phyloP scores from a whole-genome alignment of 2,329 filamentous ascomycete species.

The Penicillium sp. region DNA sequence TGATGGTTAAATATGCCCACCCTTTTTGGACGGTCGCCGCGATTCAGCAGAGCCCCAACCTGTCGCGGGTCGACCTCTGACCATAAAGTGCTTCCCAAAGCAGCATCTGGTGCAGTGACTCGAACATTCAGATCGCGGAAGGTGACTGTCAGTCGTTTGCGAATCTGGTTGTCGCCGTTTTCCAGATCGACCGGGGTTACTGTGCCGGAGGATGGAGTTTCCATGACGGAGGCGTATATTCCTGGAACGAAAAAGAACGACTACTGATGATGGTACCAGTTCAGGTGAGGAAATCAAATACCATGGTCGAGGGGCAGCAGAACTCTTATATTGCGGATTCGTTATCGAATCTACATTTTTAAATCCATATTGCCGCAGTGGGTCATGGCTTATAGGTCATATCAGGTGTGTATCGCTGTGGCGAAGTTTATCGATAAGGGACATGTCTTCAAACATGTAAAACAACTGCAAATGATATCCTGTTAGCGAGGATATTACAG shows the following conservation, averaged over 20 bases:
- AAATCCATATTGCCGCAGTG: constrained; percentile 24
- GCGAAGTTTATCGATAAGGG: not conserved
- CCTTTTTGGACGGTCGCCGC: constrained; percentile 27
- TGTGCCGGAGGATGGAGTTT: constrained; percentile 32
- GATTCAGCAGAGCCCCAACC: constrained; percentile 22
- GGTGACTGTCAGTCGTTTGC: constrained; percentile 38
- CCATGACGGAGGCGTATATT: constrained; percentile 17
- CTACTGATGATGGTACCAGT: not conserved
- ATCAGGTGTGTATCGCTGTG: not conserved
- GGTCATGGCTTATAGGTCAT: not conserved
- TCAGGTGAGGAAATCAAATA: not conserved
- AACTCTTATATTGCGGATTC: constrained; percentile 15
- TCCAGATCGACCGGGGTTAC: constrained; percentile 29
- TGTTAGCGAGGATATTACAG: not conserved
- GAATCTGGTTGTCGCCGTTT: constrained; percentile 17
- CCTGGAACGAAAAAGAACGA: not conserved
- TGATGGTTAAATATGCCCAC: constrained; percentile 18
- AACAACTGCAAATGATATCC: not conserved
- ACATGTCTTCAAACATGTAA: not conserved
- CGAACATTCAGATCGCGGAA: constrained; percentile 38
- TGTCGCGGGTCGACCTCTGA: constrained; percentile 37
- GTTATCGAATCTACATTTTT: constrained; percentile 6
- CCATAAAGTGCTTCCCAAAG: constrained; percentile 36
- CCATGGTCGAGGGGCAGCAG: not conserved
- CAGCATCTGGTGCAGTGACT: constrained; percentile 39